Evolutionary conservation across 2,329 filamentous ascomycete genomes (phyloP).

Genomic region (Aureobasidium mangrovei): DNA sequence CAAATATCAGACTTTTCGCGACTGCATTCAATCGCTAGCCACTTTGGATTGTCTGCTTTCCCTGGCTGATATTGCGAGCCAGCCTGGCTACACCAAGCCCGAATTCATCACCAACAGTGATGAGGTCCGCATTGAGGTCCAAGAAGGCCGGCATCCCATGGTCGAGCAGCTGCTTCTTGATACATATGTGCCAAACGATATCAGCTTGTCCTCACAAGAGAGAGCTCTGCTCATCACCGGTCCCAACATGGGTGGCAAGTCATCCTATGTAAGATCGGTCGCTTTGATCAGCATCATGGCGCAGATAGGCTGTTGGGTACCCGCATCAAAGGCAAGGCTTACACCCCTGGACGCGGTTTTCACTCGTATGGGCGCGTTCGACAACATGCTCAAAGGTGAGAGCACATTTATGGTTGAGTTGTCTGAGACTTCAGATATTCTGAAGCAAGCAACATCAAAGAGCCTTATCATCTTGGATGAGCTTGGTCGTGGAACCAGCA

Average conservation of each 20-base stretch:
- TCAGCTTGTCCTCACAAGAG: conserved; percentile 56
- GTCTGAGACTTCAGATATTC: conserved; percentile 81
- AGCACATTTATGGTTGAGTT: conserved; percentile 98
- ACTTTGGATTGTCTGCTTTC: conserved; percentile 85
- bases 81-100: conserved; percentile 82
- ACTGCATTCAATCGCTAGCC: conserved; percentile 77
- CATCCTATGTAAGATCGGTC: conserved; percentile 88
- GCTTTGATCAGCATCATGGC: conserved; percentile 89
- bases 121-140: conserved; percentile 59
- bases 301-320: conserved; percentile 90
- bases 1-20: conserved; percentile 84
- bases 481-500: conserved; percentile 84
- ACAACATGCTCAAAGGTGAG: conserved; percentile 92
- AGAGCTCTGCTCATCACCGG: conserved; percentile 85
- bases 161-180: conserved; percentile 82
- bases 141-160: conserved; percentile 81
- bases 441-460: conserved; percentile 77
- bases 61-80: conserved; percentile 70
- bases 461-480: conserved; percentile 90
- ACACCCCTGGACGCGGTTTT: conserved; percentile 86
- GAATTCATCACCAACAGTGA: conserved; percentile 44
- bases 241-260: conserved; percentile 98
- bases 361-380: conserved; percentile 90
- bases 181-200: conserved; percentile 85
- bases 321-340: conserved; percentile 62